These are phyloP conservation scores for Erysimum cheiranthoides DNA, from an alignment of 345 rosid genomes.

Conservation along the genomic window DNA sequence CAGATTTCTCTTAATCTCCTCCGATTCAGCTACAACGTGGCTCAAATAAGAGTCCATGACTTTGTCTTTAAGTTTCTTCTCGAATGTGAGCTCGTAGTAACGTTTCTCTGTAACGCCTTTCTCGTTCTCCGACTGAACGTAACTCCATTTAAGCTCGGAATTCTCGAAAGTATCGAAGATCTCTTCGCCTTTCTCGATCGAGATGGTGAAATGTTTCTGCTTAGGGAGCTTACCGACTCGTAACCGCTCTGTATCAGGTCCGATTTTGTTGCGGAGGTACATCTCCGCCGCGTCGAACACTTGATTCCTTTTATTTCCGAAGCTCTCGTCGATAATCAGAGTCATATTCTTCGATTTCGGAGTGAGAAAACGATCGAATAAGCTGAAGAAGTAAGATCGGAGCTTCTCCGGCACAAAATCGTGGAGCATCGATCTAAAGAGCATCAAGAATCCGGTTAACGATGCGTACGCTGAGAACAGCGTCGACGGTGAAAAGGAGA, in stretches of 20 bases:
- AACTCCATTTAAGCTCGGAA: slow-evolving; percentile 46
- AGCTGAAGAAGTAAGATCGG: slow-evolving; percentile 33
- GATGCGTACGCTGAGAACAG: slow-evolving; percentile 56
- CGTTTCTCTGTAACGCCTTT: slow-evolving; percentile 29
- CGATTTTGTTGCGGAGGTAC: slow-evolving; percentile 56
- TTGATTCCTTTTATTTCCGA: slow-evolving; percentile 46
- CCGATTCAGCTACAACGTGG: slow-evolving; percentile 40
- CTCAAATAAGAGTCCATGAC: slow-evolving; percentile 44
- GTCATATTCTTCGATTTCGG: slow-evolving; percentile 42
- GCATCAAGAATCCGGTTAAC: slow-evolving; percentile 50
- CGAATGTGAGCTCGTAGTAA: slow-evolving; percentile 50
- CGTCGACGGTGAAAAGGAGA: slow-evolving; percentile 40
- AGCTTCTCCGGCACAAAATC: slow-evolving; percentile 49
- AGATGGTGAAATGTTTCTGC: slow-evolving; percentile 43
- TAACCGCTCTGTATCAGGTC: slow-evolving; percentile 48
- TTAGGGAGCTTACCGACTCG: slow-evolving; percentile 49
- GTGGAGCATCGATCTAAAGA: slow-evolving; percentile 47
- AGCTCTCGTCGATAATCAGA: slow-evolving; percentile 47
- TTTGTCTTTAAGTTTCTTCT: slow-evolving; percentile 48
- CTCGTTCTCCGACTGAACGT: slow-evolving; percentile 32
- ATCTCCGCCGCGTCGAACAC: slow-evolving; percentile 55
- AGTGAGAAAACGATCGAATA: slow-evolving; percentile 37
- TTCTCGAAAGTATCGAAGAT: slow-evolving; percentile 45
- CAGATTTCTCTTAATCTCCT: slow-evolving; percentile 46
- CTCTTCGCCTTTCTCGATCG: slow-evolving; percentile 51